These are phyloP conservation scores for Ottelia alismoides DNA, from an alignment of 106 monocot genomes.

Conservation along the genomic window DNA sequence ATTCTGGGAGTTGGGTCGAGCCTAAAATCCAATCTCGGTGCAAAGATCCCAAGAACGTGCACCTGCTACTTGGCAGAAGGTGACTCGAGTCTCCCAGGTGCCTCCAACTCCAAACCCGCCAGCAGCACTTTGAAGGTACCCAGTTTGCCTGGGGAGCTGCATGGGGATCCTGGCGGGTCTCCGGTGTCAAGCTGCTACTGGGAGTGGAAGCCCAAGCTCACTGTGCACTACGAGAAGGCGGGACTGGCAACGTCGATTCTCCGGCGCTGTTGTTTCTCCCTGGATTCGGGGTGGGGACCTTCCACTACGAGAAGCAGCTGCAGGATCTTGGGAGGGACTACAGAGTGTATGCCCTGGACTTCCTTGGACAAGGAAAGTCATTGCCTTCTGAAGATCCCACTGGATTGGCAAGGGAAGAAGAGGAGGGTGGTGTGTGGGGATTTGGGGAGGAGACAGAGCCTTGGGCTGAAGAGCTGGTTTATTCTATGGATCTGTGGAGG, in stretches of 20 bases:
- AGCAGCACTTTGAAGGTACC: no score
- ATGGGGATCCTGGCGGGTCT: slow-evolving; percentile 28
- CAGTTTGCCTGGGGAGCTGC: slow-evolving; percentile 20
- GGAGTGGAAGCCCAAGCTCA: slow-evolving; percentile 78
- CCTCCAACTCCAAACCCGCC: slow-evolving; percentile 38
- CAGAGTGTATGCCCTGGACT: slow-evolving; percentile 81
- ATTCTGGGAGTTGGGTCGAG: no score
- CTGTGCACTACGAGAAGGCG: slow-evolving; percentile 78
- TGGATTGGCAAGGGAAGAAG: slow-evolving; percentile 12
- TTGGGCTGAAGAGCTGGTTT: slow-evolving; percentile 69
- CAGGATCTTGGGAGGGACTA: slow-evolving; percentile 71
- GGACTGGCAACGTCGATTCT: slow-evolving; percentile 35
- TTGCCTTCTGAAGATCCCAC: slow-evolving; percentile 73
- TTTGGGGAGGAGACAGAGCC: slow-evolving; percentile 71
- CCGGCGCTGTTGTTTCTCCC: slow-evolving; percentile 70
- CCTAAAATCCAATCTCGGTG: no score
- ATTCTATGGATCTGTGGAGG: slow-evolving; percentile 71
- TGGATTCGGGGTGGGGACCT: slow-evolving; percentile 80
- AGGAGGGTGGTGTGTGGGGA: slow-evolving; percentile 32
- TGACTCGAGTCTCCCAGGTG: no score
- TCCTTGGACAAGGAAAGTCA: slow-evolving; percentile 77
- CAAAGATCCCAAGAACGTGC: no score
- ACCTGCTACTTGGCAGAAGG: no score
- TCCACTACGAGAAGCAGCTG: slow-evolving; percentile 89
- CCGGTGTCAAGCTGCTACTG: slow-evolving; percentile 59